Evolutionary conservation across 305 asterid species (phyloP), one percentile per base, ranked within the genome.

Genomic region (Fraxinus dipetala): DNA sequence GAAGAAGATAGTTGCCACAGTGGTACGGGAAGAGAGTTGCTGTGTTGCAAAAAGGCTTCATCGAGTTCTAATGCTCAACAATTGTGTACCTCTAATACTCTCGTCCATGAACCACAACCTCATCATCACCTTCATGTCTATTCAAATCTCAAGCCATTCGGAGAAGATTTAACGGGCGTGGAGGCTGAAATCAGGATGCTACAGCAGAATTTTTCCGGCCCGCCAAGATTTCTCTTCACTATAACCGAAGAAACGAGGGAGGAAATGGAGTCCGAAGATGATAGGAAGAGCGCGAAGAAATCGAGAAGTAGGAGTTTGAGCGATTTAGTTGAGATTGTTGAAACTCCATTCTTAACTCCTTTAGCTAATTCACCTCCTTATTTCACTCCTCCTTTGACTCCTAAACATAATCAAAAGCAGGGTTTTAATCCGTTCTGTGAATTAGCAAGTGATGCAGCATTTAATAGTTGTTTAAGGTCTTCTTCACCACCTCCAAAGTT

Each of bases 181-280:
- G 90, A 88, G 16, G 63, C 56, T 32, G 91, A 89, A 35, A 36
- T 87, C 3, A 36, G 83, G 78, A 80, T 84, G 35, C 83, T 84
- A 11, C 85, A 85, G 31, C 87, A 81, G 0, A 83, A 79, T 24
- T 79, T 88, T 1, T 84, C 85, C 0, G 90, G 89, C 4, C 89
- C 88, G 0, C 89, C 94, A 6, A 87, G 96, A 75, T 90, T 90
- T 76, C 93, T 93, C 78, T 92, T 89, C 88, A 89, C 98, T n/a
- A 93, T 93, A 78, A 86, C 87, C 18, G 98, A 93, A 61, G 98
- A 93, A 84, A 91, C 95, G 1, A 89, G 75, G 75, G 98, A 93
- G 36, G 98, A 93, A 77, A 83, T 92, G 92, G 97, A 93, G n/a
- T 90, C 93, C 51, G 95, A 93, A 73, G 93, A 90, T 83, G 94